Conservation (phyloP, 495 filamentous ascomycete species). For the Lophiotrema nucula region DNA sequence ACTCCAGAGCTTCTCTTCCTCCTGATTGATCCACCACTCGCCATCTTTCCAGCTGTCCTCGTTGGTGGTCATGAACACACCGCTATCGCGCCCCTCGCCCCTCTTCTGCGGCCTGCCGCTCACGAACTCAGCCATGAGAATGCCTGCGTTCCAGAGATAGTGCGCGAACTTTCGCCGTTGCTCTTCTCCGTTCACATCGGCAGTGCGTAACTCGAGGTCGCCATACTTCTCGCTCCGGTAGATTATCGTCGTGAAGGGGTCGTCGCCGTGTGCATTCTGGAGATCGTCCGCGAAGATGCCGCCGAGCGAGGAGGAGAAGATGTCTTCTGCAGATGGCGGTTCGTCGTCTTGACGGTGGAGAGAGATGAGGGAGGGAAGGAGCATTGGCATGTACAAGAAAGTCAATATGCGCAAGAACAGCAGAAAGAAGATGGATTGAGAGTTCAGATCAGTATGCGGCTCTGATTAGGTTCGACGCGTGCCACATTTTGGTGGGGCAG, state of each 20-base stretch:
- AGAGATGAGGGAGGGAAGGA: slow-evolving; percentile 25
- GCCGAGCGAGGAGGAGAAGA: slow-evolving; percentile 61
- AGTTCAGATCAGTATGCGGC: no score
- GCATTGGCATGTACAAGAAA: background rate
- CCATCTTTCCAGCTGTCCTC: slow-evolving; percentile 47
- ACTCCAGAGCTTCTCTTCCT: slow-evolving; percentile 46
- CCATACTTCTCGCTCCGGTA: slow-evolving; percentile 56
- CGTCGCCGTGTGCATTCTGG: slow-evolving; percentile 72
- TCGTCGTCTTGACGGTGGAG: background rate
- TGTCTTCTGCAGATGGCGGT: slow-evolving; percentile 57
- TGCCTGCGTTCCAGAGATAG: slow-evolving; percentile 80
- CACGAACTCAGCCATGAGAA: slow-evolving; percentile 69
- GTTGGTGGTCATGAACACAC: slow-evolving; percentile 5
- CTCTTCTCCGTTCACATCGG: slow-evolving; percentile 56
- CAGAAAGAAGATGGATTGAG: no score
- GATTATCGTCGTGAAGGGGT: slow-evolving; percentile 57
- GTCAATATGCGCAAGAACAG: background rate
- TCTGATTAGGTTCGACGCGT: no score
- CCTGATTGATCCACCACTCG: slow-evolving; percentile 30
- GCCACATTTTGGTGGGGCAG: no score
- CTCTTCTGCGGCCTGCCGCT: slow-evolving; percentile 42
- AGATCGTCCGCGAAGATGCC: slow-evolving; percentile 76
- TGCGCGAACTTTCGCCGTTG: slow-evolving; percentile 72
- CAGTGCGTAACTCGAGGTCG: slow-evolving; percentile 50
- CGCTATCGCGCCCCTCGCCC: slow-evolving; percentile 22